Percentiles rank a stretch among this genome's conserved stretches.
Conservation (phyloP, 306 rosid species). For the Gillenia trifoliata region DNA sequence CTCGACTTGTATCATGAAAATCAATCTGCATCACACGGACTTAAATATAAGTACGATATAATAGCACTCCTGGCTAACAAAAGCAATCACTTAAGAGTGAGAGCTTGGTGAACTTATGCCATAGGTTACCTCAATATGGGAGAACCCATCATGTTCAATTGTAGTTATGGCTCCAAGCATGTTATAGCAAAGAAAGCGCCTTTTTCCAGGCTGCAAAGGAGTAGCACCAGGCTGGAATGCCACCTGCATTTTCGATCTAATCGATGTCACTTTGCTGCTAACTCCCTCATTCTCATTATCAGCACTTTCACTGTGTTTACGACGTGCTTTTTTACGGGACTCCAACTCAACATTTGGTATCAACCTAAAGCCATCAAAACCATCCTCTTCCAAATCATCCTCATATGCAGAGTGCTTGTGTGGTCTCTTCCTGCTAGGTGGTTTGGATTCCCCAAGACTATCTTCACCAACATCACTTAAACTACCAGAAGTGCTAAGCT, state of each 20-base stretch:
- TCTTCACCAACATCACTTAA: conserved; percentile 79
- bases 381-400: conserved; percentile 48
- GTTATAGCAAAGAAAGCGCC: conserved; percentile 84
- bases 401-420: conserved; percentile 42
- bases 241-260: conserved; percentile 62
- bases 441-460: conserved; percentile 49
- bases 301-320: conserved; percentile 36
- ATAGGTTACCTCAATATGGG: conserved; percentile 76
- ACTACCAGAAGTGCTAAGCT: conserved; percentile 53
- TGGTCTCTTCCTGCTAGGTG: conserved; percentile 69
- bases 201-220: conserved; percentile 73
- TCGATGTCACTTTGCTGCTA: conserved; percentile 30
- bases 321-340: conserved; percentile 49
- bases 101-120: conserved; percentile 2
- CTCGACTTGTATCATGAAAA: conserved; percentile 88
- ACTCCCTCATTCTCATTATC: conserved; percentile 36
- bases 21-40: conserved; percentile 58
- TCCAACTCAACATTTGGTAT: conserved; percentile 53
- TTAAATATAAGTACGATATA: conserved; percentile 16
- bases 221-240: conserved; percentile 93
- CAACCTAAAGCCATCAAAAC: conserved; percentile 34
- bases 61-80: background rate
- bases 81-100: background rate
- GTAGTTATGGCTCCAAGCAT: conserved; percentile 90
- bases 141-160: conserved; percentile 78